Percentiles rank a stretch among this genome's conserved stretches.
These are phyloP conservation scores for Salix brachista DNA, from an alignment of 345 rosid species.

Conservation along the genomic window DNA sequence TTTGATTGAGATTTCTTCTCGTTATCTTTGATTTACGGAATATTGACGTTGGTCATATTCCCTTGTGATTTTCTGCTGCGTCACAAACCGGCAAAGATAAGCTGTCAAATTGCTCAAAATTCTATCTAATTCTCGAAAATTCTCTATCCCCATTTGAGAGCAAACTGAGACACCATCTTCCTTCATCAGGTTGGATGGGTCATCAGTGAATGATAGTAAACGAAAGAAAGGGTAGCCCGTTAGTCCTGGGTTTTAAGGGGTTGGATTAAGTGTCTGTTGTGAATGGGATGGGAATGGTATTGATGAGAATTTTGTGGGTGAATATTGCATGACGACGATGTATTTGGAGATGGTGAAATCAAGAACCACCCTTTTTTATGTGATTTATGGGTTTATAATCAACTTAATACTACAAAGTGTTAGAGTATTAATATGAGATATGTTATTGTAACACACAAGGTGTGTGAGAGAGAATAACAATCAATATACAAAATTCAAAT, in stretches of 20 bases:
- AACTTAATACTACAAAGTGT: neutral
- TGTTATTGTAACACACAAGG: too few relatives aligned
- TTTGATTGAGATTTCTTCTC: too few relatives aligned
- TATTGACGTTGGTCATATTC: too few relatives aligned
- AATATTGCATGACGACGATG: slow-evolving; percentile 40
- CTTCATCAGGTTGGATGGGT: slow-evolving; percentile 68
- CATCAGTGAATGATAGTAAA: slow-evolving; percentile 55
- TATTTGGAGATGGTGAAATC: slow-evolving; percentile 32
- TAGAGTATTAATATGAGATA: too few relatives aligned
- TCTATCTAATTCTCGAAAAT: slow-evolving; percentile 47
- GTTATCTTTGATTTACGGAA: too few relatives aligned
- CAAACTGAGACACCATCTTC: slow-evolving; percentile 94
- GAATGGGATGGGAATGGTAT: slow-evolving; percentile 16
- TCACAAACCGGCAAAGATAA: slow-evolving; percentile 57
- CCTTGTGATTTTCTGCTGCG: too few relatives aligned
- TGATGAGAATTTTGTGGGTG: slow-evolving; percentile 27
- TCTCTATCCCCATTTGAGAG: slow-evolving; percentile 93
- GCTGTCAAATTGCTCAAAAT: slow-evolving; percentile 52
- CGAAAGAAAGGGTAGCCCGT: slow-evolving; percentile 37
- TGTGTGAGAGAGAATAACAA: too few relatives aligned
- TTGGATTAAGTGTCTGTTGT: slow-evolving; percentile 14
- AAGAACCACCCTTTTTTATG: slow-evolving; percentile 3
- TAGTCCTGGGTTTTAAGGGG: slow-evolving; percentile 15
- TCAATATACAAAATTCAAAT: too few relatives aligned
- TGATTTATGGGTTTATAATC: slow-evolving; percentile 3